Base-by-base conservation (phyloP, 2,329 filamentous ascomycete species). In the Cyphellophora europaea region DNA sequence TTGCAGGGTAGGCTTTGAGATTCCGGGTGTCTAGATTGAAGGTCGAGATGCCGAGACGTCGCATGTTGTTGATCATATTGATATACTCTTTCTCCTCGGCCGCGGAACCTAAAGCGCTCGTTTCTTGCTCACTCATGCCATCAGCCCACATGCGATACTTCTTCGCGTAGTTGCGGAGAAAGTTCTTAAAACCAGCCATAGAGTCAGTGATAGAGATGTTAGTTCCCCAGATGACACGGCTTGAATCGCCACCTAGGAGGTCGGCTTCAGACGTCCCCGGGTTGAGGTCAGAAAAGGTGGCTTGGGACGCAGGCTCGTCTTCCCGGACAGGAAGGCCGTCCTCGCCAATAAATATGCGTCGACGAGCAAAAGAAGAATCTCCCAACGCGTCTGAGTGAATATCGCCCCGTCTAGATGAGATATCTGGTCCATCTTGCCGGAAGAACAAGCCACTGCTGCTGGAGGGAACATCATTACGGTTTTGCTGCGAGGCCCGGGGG, bases 131-230 rank as follows among this genome's bases (percentile, higher is more conserved):
- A 0, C 84, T 72, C 50, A 82, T 73, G n/a, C 86, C 88, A 49
- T 94, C 85, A 14, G 77, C 75, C 64, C 89, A 91, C 74, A 96
- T 76, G 44, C 91, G 84, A 54, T 98, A 96, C 60, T 95, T 95
- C 48, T 77, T 79, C 41, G 87, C 85, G 51, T 91, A 98, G 56
- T 93, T 93, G 54, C 79, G 77, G 17, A 98, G 66, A 53, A 98
- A 98, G 45, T 91, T 87, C 53, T 91, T 89, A 67, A 95, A 93
- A 0, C 79, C 71, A 33, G 78, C 75, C 58, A 93, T 83, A 0
- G 86, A 87, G 56, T 96, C 88, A 41, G 85, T 77, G 35, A 98
- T 82, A 4, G 89, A 94, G 32, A 98, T 84, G 25, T 93, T 96
- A 28, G 91, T 98, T 57, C 91, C 91, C 91, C 91, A 98, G 45